Conservation (phyloP, 192 early-diverging fungal genomes). For the Coemansia sp. region DNA sequence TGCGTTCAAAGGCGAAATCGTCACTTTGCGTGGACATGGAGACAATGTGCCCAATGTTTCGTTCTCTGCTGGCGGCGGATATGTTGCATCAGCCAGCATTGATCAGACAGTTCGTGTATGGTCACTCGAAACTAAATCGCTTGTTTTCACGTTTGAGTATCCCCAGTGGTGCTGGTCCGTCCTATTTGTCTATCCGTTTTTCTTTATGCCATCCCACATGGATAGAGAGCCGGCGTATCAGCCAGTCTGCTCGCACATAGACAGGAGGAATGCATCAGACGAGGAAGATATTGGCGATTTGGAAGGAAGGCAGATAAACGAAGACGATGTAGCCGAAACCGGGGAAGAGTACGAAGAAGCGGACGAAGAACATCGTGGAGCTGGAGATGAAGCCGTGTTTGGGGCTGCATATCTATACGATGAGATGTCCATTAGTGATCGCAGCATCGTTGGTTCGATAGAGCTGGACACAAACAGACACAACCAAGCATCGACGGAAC, state of each 20-base stretch:
- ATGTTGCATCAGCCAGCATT: constrained; percentile 45
- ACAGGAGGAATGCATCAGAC: background rate
- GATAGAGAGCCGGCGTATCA: background rate
- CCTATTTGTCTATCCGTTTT: constrained; percentile 42
- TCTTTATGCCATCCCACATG: constrained; percentile 20
- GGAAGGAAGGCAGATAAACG: background rate
- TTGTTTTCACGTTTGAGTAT: constrained; percentile 20
- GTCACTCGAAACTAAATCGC: constrained; percentile 14
- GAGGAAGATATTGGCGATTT: background rate
- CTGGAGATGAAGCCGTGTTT: background rate
- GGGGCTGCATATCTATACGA: constrained; percentile 6
- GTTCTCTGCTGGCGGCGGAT: constrained; percentile 34
- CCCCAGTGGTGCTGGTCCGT: constrained; percentile 42
- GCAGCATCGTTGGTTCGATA: background rate
- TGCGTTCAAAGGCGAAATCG: constrained; percentile 12
- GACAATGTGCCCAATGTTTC: constrained; percentile 34
- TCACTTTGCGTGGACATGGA: constrained; percentile 15
- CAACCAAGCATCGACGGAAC: background rate
- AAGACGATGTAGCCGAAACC: background rate
- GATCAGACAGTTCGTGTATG: constrained; percentile 36
- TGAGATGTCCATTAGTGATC: background rate
- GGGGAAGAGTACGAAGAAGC: background rate
- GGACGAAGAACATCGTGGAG: background rate
- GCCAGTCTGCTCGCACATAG: background rate
- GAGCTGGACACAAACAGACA: constrained; percentile 3